A percentile compares a stretch with the other conserved stretches of the same genome.
Evolutionary conservation across 371 early-diverging fungal species (phyloP).

Genomic region (Umbelopsis sp.): DNA sequence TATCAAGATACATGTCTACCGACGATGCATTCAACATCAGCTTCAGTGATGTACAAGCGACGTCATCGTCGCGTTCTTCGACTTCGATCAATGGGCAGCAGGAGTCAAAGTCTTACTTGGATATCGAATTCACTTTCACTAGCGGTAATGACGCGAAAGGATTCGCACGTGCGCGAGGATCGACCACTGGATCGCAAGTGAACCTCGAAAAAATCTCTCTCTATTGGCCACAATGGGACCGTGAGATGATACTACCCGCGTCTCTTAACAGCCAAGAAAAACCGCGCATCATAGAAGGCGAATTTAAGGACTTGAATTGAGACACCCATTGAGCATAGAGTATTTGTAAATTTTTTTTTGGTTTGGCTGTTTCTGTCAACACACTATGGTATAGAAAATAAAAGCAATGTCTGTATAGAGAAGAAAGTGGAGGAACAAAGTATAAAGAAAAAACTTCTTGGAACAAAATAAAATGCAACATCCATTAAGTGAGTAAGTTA

Average conservation of each 20-base stretch:
- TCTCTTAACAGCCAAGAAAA: not conserved
- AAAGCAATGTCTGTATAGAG: slow-evolving; percentile 2
- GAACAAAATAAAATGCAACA: not conserved
- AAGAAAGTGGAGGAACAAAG: not conserved
- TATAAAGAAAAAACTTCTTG: not conserved
- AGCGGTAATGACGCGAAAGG: slow-evolving; percentile 27
- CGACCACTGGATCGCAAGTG: not conserved
- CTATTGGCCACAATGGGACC: slow-evolving; percentile 31
- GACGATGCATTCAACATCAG: slow-evolving; percentile 29
- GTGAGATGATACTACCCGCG: slow-evolving; percentile 27
- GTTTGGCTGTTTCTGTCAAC: slow-evolving; percentile 8
- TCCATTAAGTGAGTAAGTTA: not conserved
- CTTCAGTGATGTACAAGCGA: slow-evolving; percentile 31
- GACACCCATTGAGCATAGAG: not conserved
- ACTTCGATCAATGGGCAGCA: slow-evolving; percentile 4
- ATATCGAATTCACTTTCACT: slow-evolving; percentile 35
- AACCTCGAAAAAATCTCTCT: slow-evolving; percentile 20
- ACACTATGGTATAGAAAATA: slow-evolving; percentile 11
- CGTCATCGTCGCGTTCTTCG: slow-evolving; percentile 20
- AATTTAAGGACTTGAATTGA: slow-evolving; percentile 24
- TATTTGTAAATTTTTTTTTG: not conserved
- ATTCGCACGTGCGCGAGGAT: slow-evolving; percentile 35
- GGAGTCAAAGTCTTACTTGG: slow-evolving; percentile 1
- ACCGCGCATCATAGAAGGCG: slow-evolving; percentile 6
- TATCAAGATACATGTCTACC: slow-evolving; percentile 27